Percentiles rank a stretch among this genome's conserved stretches.
Evolutionary conservation across 108 stramenopile species (phyloP).

Genomic region (Stephanodiscus minutulus): DNA sequence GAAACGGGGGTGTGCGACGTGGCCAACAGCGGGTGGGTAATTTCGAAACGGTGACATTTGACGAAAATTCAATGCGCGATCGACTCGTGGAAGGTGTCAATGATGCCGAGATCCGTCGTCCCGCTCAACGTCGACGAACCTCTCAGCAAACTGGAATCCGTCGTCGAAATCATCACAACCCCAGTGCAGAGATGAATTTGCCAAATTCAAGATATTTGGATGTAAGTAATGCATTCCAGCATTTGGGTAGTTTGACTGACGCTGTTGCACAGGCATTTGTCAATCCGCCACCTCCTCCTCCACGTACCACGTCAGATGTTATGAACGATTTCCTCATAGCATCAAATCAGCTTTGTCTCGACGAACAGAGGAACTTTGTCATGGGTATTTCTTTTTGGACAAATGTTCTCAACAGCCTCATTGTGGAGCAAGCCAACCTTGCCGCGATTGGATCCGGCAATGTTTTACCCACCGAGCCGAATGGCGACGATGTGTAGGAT

Average conservation of each 20-base stretch:
- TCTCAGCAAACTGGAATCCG: neutral
- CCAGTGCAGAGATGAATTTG: neutral
- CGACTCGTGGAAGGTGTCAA: neutral
- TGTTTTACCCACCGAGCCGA: too few relatives aligned
- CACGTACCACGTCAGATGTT: too few relatives aligned
- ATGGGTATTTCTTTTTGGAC: too few relatives aligned
- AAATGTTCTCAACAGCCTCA: too few relatives aligned
- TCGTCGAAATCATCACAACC: neutral
- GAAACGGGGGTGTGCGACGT: neutral
- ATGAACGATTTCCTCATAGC: too few relatives aligned
- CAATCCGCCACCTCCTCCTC: slow-evolving; percentile 1
- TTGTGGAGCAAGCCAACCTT: too few relatives aligned
- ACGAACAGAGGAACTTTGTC: too few relatives aligned
- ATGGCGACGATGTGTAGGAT: too few relatives aligned
- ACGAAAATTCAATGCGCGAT: neutral
- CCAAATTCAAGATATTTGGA: neutral
- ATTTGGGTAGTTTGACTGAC: neutral
- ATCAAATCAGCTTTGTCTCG: too few relatives aligned
- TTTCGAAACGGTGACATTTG: neutral
- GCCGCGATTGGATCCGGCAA: too few relatives aligned
- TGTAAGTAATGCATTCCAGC: neutral
- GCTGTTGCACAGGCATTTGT: neutral
- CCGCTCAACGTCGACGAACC: neutral
- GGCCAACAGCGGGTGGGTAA: neutral
- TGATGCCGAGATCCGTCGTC: neutral